phyloP scores from a whole-genome alignment of 2,329 filamentous ascomycete genomes.

The Byssoonygena ceratinophila region DNA sequence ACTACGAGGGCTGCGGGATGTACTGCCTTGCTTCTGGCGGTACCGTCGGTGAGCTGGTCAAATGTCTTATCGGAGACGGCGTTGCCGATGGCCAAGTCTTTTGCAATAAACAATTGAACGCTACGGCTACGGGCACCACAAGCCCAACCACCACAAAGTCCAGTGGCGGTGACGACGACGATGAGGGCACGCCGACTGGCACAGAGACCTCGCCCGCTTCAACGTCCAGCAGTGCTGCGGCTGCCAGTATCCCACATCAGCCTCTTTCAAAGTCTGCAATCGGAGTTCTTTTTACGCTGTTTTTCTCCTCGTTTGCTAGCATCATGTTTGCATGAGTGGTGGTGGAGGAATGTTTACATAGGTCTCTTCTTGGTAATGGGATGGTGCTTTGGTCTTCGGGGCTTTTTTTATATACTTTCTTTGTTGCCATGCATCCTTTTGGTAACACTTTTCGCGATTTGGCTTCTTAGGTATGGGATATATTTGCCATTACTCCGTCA shows the following conservation, averaged over 20 bases:
- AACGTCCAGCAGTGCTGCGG: not conserved
- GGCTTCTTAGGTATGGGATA: not conserved
- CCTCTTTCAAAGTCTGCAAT: conserved; percentile 8
- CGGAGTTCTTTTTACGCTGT: conserved; percentile 10
- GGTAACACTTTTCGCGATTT: not conserved
- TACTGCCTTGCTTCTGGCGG: conserved; percentile 42
- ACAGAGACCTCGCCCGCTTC: not conserved
- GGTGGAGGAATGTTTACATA: not conserved
- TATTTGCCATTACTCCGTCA: too few species aligned
- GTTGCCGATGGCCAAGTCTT: conserved; percentile 34
- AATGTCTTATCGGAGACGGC: conserved; percentile 36
- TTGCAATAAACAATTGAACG: conserved; percentile 33
- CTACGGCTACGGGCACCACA: conserved; percentile 30
- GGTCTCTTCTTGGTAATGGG: not conserved
- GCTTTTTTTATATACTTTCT: not conserved
- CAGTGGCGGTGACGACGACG: not conserved
- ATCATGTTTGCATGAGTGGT: not conserved
- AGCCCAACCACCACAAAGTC: not conserved
- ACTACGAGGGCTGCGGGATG: conserved; percentile 41
- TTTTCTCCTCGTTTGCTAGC: conserved; percentile 10
- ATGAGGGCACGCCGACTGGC: not conserved
- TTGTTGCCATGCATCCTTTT: not conserved
- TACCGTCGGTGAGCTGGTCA: conserved; percentile 26
- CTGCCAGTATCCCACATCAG: conserved; percentile 1
- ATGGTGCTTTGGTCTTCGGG: not conserved